Evolutionary conservation across 1,284 basidiomycete species (phyloP).

Genomic region (Cystobasidium sp.): DNA sequence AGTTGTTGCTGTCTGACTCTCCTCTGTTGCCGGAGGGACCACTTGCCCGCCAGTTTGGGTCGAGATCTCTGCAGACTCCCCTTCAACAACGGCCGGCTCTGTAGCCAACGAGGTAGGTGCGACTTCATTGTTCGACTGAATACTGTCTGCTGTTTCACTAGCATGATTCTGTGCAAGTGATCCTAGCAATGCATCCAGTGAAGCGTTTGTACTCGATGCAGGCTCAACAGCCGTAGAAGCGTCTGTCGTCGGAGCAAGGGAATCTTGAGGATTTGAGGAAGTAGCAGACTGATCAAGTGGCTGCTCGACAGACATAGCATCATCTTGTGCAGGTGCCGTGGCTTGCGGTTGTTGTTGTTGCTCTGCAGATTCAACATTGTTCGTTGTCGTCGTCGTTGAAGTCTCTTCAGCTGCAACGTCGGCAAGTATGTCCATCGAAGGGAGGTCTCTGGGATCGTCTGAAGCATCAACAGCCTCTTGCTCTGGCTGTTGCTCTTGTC

Average conservation of each 20-base stretch:
- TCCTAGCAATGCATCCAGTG: slow-evolving; percentile 14
- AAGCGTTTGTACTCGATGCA: slow-evolving; percentile 3
- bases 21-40: not conserved
- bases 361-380: not conserved
- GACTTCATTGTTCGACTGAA: not conserved
- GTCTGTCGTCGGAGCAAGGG: not conserved
- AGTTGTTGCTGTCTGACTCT: not conserved
- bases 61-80: not conserved
- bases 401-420: slow-evolving; percentile 2
- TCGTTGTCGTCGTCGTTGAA: not conserved
- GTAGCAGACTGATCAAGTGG: not conserved
- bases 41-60: not conserved
- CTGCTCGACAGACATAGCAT: not conserved
- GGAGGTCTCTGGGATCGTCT: slow-evolving; percentile 8
- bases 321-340: not conserved
- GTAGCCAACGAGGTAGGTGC: not conserved
- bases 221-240: not conserved
- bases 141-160: not conserved
- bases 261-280: not conserved
- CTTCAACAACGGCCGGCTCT: not conserved
- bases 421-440: slow-evolving; percentile 4
- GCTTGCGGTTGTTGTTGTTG: not conserved
- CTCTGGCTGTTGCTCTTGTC: not conserved
- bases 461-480: not conserved
- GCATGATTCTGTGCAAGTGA: slow-evolving; percentile 2